Percentiles rank a stretch among this genome's conserved stretches.
These are phyloP conservation scores for Pseudopithomyces maydicus DNA, from an alignment of 2,329 filamentous ascomycete genomes.

Conservation along the genomic window DNA sequence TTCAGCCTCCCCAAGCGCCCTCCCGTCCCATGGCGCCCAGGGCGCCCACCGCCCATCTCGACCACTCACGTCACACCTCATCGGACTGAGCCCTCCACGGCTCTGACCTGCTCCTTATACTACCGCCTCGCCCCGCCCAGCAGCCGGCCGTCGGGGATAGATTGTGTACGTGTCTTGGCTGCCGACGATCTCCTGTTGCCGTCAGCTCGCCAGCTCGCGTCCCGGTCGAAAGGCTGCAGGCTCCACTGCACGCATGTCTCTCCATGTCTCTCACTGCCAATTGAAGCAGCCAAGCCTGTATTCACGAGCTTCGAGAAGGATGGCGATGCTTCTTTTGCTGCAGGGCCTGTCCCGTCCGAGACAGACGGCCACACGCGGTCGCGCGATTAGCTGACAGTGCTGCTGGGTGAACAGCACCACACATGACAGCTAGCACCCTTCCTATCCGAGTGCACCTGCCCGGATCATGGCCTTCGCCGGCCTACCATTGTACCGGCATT, in stretches of 20 bases:
- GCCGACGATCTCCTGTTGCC: slow-evolving; percentile 12
- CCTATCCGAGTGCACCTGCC: slow-evolving; percentile 19
- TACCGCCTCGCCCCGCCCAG: slow-evolving; percentile 10
- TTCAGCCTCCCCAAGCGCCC: slow-evolving; percentile 30
- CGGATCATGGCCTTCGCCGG: slow-evolving; percentile 17
- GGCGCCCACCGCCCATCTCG: too few relatives aligned
- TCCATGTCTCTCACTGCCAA: slow-evolving; percentile 26
- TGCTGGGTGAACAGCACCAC: slow-evolving; percentile 26
- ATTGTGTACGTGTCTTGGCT: slow-evolving; percentile 23
- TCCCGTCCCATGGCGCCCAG: not conserved
- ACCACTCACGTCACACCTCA: slow-evolving; percentile 19
- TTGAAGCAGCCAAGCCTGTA: slow-evolving; percentile 26
- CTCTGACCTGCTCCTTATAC: slow-evolving; percentile 21
- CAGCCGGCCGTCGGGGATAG: slow-evolving; percentile 31
- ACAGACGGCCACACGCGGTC: slow-evolving; percentile 17
- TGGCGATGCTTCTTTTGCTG: slow-evolving; percentile 22
- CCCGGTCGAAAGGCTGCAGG: slow-evolving; percentile 33
- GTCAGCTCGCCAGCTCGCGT: slow-evolving; percentile 23
- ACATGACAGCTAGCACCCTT: slow-evolving; percentile 29
- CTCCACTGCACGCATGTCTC: slow-evolving; percentile 21
- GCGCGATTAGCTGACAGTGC: slow-evolving; percentile 28
- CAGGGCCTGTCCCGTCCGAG: slow-evolving; percentile 15
- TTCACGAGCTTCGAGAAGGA: slow-evolving; percentile 33
- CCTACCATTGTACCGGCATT: slow-evolving; percentile 22
- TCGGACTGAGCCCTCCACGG: slow-evolving; percentile 16